Percentiles rank a stretch among this genome's conserved stretches.
These are phyloP conservation scores for Jacaranda copaia DNA, from an alignment of 257 asterid species.

Conservation along the genomic window DNA sequence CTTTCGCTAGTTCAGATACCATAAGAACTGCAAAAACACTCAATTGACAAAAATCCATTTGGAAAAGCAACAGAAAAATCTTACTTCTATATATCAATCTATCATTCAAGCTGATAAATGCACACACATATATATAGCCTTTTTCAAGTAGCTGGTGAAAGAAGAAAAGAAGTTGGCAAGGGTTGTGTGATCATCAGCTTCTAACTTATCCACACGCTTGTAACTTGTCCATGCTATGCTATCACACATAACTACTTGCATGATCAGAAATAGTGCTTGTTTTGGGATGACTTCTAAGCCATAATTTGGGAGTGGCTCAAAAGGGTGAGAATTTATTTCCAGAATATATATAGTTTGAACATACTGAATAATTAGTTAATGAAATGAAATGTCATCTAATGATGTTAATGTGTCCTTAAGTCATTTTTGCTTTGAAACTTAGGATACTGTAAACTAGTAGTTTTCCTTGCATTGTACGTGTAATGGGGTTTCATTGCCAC, in stretches of 20 bases:
- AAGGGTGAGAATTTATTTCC: slow-evolving; percentile 35
- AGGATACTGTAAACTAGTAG: too few relatives aligned
- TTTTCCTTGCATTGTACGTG: too few relatives aligned
- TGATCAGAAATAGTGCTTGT: slow-evolving; percentile 25
- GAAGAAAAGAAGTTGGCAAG: slow-evolving; percentile 36
- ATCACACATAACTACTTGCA: slow-evolving; percentile 45
- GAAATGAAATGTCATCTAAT: not conserved
- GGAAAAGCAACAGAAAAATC: not conserved
- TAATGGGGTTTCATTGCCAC: too few relatives aligned
- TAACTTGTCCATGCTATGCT: slow-evolving; percentile 41
- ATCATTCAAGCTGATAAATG: not conserved
- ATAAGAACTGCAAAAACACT: slow-evolving; percentile 30
- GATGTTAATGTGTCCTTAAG: slow-evolving; percentile 18
- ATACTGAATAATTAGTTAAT: not conserved
- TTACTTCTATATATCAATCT: slow-evolving; percentile 2
- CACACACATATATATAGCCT: not conserved
- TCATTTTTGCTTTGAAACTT: not conserved
- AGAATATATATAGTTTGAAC: slow-evolving; percentile 1
- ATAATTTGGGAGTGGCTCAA: slow-evolving; percentile 25
- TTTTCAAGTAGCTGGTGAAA: not conserved
- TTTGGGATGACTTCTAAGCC: slow-evolving; percentile 14
- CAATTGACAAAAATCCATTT: slow-evolving; percentile 31
- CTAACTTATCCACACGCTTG: slow-evolving; percentile 42
- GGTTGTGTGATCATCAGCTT: slow-evolving; percentile 47
- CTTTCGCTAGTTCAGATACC: not conserved